Evolutionary conservation across 768 basidiomycete genomes (phyloP), one percentile per base, ranked within the genome.

Genomic region (Sporobolomyces roseus): DNA sequence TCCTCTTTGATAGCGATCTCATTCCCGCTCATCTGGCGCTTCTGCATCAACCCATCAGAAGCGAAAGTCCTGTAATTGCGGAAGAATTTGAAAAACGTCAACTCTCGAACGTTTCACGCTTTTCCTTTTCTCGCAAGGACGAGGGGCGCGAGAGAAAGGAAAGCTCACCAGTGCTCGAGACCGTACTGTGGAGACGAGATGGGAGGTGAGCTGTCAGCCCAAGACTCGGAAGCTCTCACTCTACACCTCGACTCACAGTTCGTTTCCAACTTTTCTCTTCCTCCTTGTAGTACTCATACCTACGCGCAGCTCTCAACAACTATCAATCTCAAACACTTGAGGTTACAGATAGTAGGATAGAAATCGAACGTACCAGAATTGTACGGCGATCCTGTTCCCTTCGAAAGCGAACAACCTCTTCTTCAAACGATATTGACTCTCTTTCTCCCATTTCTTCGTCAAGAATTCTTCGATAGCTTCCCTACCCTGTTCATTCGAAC

Each of bases 401-500:
- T 76, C 77, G 74, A 84, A 85, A 2, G 83, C 79, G 66, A 85
- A 85, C 29, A 85, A 77, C 74, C 84, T 83, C 73, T 86, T 85
- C 25, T 83, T 77, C 49, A 84, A 76, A 23, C 60, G 58, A 75
- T 86, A 86, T 43, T 80, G 77, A 50, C 80, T 79, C 77, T 86
- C 84, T 64, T 78, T 80, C 46, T 77, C 73, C 85, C 85, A 86
- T 71, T 85, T 86, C 65, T 78, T 77, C 23, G 76, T 79, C 48
- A 85, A 73, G 77, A 85, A 85, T 51, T 74, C 67, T 64, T 81
- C 79, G 54, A 71, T 71, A n/a, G 61, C 62, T 0, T 43, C 45
- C 27, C 65, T 48, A 10, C 65, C 65, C 53, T 51, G 19, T 23
- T 29, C 7, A 30, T 14, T 16, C 17, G 14, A 5, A 25, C 29